Percentiles rank a stretch among this genome's conserved stretches.
Evolutionary conservation across 306 rosid species (phyloP).

Genomic region (Pterocarpus santalinus): DNA sequence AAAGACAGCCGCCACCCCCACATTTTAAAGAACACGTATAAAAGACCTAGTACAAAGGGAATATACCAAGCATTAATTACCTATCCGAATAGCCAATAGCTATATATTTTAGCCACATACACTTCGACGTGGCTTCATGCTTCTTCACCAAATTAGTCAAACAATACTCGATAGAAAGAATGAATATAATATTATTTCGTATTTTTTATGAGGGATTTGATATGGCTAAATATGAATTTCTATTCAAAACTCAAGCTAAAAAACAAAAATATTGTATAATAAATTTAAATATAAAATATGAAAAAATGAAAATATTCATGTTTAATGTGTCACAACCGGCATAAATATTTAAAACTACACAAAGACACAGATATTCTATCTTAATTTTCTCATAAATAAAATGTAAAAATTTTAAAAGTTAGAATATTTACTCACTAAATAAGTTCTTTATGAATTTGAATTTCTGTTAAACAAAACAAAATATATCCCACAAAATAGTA

Average conservation of each 20-base stretch:
- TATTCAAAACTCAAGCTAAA: too few species aligned
- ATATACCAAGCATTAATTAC: not conserved
- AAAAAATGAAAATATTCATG: too few species aligned
- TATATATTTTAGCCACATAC: not conserved
- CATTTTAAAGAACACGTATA: not conserved
- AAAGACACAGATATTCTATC: too few species aligned
- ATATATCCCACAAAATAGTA: not conserved
- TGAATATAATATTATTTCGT: too few species aligned
- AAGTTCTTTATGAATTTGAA: not conserved
- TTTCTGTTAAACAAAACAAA: not conserved
- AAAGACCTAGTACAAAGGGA: not conserved
- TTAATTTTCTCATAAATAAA: too few species aligned
- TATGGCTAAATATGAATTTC: too few species aligned
- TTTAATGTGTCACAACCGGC: too few species aligned
- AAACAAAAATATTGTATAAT: too few species aligned
- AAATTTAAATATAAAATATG: too few species aligned
- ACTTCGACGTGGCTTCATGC: conserved; percentile 24
- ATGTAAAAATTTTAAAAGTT: not conserved
- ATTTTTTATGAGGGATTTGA: too few species aligned
- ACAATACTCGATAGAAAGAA: not conserved
- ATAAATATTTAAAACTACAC: too few species aligned
- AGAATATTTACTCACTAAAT: not conserved
- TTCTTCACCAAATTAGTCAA: conserved; percentile 8
- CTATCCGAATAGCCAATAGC: too few species aligned
- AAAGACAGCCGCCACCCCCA: conserved; percentile 33